These are phyloP conservation scores for Cercospora sp. DNA, from an alignment of 2,329 filamentous ascomycete genomes.

Conservation along the genomic window DNA sequence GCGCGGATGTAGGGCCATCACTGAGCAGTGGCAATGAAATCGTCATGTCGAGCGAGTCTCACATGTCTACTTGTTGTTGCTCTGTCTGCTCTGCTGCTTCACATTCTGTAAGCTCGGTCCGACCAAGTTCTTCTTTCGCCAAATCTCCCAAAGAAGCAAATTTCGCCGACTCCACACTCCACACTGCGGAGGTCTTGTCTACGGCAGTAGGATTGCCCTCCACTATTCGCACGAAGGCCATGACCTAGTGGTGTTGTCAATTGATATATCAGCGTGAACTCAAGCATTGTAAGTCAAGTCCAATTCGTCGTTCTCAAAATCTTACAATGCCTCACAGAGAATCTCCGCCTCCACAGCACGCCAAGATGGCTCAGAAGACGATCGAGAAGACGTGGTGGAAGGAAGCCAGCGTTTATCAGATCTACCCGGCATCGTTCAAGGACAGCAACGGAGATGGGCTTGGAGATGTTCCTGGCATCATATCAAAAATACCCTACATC, in stretches of 20 bases:
- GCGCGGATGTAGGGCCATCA: neutral
- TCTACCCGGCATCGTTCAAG: conserved; percentile 61
- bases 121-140: neutral
- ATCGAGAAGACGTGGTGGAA: conserved; percentile 41
- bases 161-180: conserved; percentile 6
- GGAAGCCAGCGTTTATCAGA: conserved; percentile 47
- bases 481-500: conserved; percentile 63
- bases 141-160: neutral
- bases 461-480: conserved; percentile 66
- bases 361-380: conserved; percentile 2
- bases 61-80: neutral
- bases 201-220: neutral
- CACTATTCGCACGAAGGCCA: neutral
- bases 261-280: neutral
- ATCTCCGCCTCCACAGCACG: conserved; percentile 3
- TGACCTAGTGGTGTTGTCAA: neutral
- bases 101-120: neutral
- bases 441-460: conserved; percentile 58
- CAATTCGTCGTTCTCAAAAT: neutral
- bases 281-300: neutral
- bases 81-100: neutral
- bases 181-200: neutral
- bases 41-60: neutral
- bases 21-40: neutral
- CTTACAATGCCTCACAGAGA: conserved; percentile 18